These are phyloP conservation scores for Scheffersomyces stambukii DNA, from an alignment of 1,139 yeast genomes.

Conservation along the genomic window DNA sequence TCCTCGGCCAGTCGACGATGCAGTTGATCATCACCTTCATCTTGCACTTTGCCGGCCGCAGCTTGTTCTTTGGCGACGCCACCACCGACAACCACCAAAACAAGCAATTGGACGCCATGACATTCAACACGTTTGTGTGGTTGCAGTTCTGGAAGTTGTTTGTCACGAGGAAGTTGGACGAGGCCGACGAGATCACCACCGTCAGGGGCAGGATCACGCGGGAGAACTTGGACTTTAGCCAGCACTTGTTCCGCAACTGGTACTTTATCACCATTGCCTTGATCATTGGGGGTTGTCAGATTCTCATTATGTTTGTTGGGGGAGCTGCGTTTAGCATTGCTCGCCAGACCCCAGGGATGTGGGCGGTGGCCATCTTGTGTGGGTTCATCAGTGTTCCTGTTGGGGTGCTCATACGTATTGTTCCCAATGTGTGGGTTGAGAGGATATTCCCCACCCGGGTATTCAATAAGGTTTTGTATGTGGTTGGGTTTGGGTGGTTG, in stretches of 20 bases:
- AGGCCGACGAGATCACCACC: conserved; percentile 63
- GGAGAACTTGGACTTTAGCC: conserved; percentile 73
- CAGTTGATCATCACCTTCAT: conserved; percentile 78
- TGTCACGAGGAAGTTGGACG: conserved; percentile 89
- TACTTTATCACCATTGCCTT: conserved; percentile 70
- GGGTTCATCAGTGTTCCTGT: conserved; percentile 82
- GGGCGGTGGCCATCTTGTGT: conserved; percentile 85
- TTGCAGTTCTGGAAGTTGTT: conserved; percentile 91
- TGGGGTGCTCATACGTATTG: conserved; percentile 68
- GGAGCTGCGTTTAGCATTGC: conserved; percentile 90
- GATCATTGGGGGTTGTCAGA: conserved; percentile 79
- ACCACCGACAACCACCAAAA: conserved; percentile 41
- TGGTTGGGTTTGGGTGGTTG: conserved; percentile 45
- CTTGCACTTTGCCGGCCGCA: conserved; percentile 72
- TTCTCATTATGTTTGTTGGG: conserved; percentile 92
- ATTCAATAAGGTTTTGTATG: conserved; percentile 43
- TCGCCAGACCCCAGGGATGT: conserved; percentile 75
- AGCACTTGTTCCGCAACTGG: conserved; percentile 75
- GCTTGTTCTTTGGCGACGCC: conserved; percentile 50
- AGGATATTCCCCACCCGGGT: conserved; percentile 63
- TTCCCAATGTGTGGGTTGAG: conserved; percentile 79
- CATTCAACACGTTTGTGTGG: conserved; percentile 97
- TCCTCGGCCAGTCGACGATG: conserved; percentile 74
- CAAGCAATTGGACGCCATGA: conserved; percentile 72
- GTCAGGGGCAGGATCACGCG: conserved; percentile 55